Evolutionary conservation across 2,329 filamentous ascomycete genomes (phyloP).

Genomic region (Didymella keratinophila): DNA sequence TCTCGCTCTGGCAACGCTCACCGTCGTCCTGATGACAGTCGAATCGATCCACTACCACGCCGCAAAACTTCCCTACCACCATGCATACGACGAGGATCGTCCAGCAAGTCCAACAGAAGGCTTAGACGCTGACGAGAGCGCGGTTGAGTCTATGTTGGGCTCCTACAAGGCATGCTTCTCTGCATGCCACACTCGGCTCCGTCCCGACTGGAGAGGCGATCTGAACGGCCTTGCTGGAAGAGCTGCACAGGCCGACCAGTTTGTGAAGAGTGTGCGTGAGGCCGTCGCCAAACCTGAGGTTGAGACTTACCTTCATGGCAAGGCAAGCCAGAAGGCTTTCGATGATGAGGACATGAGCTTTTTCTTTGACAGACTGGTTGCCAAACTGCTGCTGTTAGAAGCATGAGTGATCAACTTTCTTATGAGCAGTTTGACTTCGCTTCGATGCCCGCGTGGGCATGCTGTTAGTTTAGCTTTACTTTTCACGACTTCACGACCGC

Average conservation of each 20-base stretch:
- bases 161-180: slow-evolving; percentile 49
- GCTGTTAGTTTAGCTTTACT: background rate
- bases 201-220: slow-evolving; percentile 43
- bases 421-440: too few species aligned
- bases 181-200: slow-evolving; percentile 42
- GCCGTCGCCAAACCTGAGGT: slow-evolving; percentile 28
- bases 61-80: slow-evolving; percentile 47
- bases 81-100: slow-evolving; percentile 12
- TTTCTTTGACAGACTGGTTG: slow-evolving; percentile 51
- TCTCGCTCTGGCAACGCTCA: slow-evolving; percentile 42
- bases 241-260: slow-evolving; percentile 32
- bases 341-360: slow-evolving; percentile 44
- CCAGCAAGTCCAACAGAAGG: slow-evolving; percentile 5
- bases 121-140: slow-evolving; percentile 33
- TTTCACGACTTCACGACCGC: slow-evolving; percentile 4
- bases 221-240: background rate
- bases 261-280: slow-evolving; percentile 42
- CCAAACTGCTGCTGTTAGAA: slow-evolving; percentile 38
- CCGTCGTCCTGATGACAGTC: slow-evolving; percentile 48
- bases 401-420: background rate
- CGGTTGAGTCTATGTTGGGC: slow-evolving; percentile 37
- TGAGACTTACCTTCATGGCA: slow-evolving; percentile 34
- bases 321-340: slow-evolving; percentile 28
- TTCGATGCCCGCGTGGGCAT: background rate
- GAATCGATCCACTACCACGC: slow-evolving; percentile 52